Evolutionary conservation across 176 grass and related monocot species (phyloP).

Genomic region (Rhynchospora tenuis): DNA sequence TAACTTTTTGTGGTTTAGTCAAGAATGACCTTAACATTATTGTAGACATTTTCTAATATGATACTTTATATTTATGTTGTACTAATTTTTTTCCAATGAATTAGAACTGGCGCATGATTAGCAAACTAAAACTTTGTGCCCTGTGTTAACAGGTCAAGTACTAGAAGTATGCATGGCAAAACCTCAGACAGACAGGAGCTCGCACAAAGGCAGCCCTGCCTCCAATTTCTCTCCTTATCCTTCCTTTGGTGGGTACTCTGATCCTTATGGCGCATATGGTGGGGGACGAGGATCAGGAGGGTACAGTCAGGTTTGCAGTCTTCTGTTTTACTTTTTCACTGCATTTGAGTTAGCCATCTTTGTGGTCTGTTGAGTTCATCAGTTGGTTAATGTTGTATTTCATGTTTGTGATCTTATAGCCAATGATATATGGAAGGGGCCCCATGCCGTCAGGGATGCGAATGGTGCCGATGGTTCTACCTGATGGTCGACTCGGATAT

Average conservation of each 20-base stretch:
- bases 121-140: not conserved
- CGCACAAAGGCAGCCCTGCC: constrained; percentile 41
- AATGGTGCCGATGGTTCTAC: constrained; percentile 97
- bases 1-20: not conserved
- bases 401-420: constrained; percentile 32
- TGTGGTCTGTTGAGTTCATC: not conserved
- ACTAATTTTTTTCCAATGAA: not conserved
- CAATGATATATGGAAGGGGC: constrained; percentile 97
- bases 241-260: constrained; percentile 56
- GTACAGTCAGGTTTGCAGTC: constrained; percentile 54
- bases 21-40: not conserved
- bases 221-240: constrained; percentile 53
- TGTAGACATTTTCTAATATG: not conserved
- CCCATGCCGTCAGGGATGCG: constrained; percentile 88
- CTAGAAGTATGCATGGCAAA: constrained; percentile 88
- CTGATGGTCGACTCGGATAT: constrained; percentile 92
- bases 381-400: not conserved
- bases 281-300: constrained; percentile 47
- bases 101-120: not conserved
- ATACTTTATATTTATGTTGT: not conserved
- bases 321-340: not conserved
- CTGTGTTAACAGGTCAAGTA: constrained; percentile 50
- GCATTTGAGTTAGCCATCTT: not conserved
- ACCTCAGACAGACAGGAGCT: constrained; percentile 81
- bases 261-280: constrained; percentile 89